These are phyloP conservation scores for Chaetomiaceae sp. DNA, from an alignment of 2,329 filamentous ascomycete species.

Conservation along the genomic window DNA sequence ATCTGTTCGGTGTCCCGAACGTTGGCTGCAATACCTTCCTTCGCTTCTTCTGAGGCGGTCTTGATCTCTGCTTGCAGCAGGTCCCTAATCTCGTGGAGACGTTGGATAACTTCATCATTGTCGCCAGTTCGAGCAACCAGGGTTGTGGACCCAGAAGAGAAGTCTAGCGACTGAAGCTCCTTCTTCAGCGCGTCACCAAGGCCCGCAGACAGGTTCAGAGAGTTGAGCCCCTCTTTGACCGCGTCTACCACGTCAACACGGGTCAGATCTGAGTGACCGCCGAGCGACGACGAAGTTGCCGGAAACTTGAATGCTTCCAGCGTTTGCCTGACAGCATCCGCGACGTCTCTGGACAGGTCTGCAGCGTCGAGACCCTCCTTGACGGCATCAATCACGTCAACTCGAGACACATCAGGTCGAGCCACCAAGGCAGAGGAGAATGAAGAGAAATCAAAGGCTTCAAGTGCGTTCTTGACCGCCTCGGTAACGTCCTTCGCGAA, in stretches of 20 bases:
- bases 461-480: slow-evolving; percentile 10
- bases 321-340: slow-evolving; percentile 11
- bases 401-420: slow-evolving; percentile 12
- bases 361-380: slow-evolving; percentile 16
- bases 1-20: slow-evolving; percentile 83
- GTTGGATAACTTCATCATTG: slow-evolving; percentile 46
- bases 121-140: slow-evolving; percentile 37
- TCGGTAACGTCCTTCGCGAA: slow-evolving; percentile 13
- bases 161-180: slow-evolving; percentile 28
- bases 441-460: slow-evolving; percentile 20
- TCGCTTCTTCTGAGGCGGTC: slow-evolving; percentile 56
- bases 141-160: slow-evolving; percentile 19
- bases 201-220: slow-evolving; percentile 6
- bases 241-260: slow-evolving; percentile 21
- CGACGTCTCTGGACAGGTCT: slow-evolving; percentile 12
- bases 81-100: slow-evolving; percentile 60
- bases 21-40: slow-evolving; percentile 72
- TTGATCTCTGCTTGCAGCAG: slow-evolving; percentile 54
- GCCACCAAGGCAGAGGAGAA: slow-evolving; percentile 12
- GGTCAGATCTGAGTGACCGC: slow-evolving; percentile 19
- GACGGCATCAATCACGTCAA: slow-evolving; percentile 21
- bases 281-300: neutral
- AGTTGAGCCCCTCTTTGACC: slow-evolving; percentile 17
- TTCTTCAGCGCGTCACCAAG: slow-evolving; percentile 15
- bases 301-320: slow-evolving; percentile 29